Percentiles rank a stretch among this genome's conserved stretches.
phyloP scores from a whole-genome alignment of 495 filamentous ascomycete species.

The Articulospora tetracladia region DNA sequence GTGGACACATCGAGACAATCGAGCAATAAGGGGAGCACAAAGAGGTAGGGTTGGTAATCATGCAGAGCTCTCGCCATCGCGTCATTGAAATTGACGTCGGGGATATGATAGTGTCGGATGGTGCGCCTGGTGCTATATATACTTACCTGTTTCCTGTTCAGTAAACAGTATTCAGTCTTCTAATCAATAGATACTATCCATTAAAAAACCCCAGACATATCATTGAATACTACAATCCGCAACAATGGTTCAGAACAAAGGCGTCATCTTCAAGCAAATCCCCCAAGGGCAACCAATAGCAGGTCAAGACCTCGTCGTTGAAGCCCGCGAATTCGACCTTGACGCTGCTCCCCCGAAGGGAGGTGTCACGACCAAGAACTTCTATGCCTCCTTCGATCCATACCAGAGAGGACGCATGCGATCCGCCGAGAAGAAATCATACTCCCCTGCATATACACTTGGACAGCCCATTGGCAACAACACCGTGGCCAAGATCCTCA shows the following conservation, averaged over 20 bases:
- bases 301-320: conserved; percentile 71
- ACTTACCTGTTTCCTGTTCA: background rate
- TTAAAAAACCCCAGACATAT: background rate
- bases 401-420: conserved; percentile 77
- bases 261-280: conserved; percentile 70
- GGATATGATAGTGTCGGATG: background rate
- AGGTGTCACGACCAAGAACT: conserved; percentile 67
- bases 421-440: conserved; percentile 49
- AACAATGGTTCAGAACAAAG: conserved; percentile 66
- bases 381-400: conserved; percentile 82
- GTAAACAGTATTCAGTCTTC: background rate
- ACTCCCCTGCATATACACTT: conserved; percentile 54
- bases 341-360: conserved; percentile 59
- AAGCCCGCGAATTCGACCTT: conserved; percentile 62
- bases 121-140: background rate
- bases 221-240: conserved; percentile 1
- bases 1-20: background rate
- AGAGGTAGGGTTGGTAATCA: background rate
- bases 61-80: background rate
- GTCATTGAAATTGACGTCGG: background rate
- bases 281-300: conserved; percentile 65
- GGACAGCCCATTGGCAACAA: conserved; percentile 54
- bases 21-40: background rate
- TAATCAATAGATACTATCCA: background rate
- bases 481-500: conserved; percentile 57